Base-by-base conservation (phyloP, 257 asterid species). In the Plantago elongata region DNA sequence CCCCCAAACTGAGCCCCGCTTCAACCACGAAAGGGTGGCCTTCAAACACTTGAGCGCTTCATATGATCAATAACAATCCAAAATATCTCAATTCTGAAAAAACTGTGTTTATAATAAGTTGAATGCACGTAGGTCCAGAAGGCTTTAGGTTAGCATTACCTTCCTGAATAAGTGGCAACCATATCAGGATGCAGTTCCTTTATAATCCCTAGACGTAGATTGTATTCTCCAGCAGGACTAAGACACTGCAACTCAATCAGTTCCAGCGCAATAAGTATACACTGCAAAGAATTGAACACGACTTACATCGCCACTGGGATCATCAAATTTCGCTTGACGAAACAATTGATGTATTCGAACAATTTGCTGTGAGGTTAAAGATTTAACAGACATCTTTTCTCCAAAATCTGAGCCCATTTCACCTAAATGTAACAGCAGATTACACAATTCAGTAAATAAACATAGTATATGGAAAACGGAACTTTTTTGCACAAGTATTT, bases 141-240 rank as follows among this genome's bases (percentile, higher is more conserved):
- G 55, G 68, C 61, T 7, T 43, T 34, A 66, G 30, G 60, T 22
- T 29, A 54, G 22, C 48, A 50, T 64, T 61, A 89, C 97, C 97
- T 89, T 84, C 95, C 97, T 61, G 97, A 86, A 81, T 82, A 84
- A 65, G 97, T 89, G 45, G 97, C 97, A 64, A 89, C 94, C 97
- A 89, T 82, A 70, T 89, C 97, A 42, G 97, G 97, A 72, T 86
- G 95, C 72, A 89, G 73, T 74, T 89, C 97, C 79, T 89, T 89
- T 70, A 86, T 78, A 77, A 89, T 86, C 68, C 97, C 97, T 65
- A 89, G 77, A 43, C 94, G 91, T 64, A 89, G 71, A 68, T 89
- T 89, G 70, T 89, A 89, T 74, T 89, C 97, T 62, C 97, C 97
- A 38, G 97, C 95, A 66, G 95, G 94, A 81, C 97, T 89, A 68